These are phyloP conservation scores for Diaporthe citri DNA, from an alignment of 2,329 filamentous ascomycete species.

Conservation along the genomic window DNA sequence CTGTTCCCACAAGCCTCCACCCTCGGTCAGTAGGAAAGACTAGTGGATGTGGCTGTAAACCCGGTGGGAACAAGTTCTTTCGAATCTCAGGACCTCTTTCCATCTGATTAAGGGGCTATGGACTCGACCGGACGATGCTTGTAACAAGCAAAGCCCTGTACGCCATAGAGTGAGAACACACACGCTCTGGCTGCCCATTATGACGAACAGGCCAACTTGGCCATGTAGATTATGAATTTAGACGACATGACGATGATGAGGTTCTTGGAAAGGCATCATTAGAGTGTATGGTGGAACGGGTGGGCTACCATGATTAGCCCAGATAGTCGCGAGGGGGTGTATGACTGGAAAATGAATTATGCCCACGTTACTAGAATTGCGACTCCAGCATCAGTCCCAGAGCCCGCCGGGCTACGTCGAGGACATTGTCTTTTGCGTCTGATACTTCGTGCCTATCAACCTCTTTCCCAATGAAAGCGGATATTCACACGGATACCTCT, in stretches of 20 bases:
- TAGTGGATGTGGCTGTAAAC: background rate
- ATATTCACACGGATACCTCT: too few species aligned
- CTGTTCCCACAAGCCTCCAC: conserved; percentile 48
- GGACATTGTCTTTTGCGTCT: too few species aligned
- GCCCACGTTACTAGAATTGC: conserved; percentile 4
- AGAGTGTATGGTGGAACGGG: background rate
- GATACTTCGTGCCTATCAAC: background rate
- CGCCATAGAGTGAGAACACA: background rate
- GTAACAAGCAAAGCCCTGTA: background rate
- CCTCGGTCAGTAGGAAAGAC: conserved; percentile 43
- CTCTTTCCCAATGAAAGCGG: background rate
- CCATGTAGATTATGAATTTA: background rate
- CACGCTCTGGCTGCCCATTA: background rate
- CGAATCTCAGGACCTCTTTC: background rate
- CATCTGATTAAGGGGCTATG: background rate
- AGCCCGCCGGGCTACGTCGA: background rate
- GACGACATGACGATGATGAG: conserved; percentile 23
- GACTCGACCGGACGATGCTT: background rate
- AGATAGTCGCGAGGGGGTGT: background rate
- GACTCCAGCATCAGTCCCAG: too few species aligned
- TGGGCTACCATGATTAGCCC: background rate
- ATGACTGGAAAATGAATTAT: background rate
- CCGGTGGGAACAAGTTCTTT: background rate
- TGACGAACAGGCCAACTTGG: background rate
- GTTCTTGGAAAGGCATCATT: conserved; percentile 6